Evolutionary conservation across 805 yeast species (phyloP).

Genomic region (Metschnikowia picachoensis): DNA sequence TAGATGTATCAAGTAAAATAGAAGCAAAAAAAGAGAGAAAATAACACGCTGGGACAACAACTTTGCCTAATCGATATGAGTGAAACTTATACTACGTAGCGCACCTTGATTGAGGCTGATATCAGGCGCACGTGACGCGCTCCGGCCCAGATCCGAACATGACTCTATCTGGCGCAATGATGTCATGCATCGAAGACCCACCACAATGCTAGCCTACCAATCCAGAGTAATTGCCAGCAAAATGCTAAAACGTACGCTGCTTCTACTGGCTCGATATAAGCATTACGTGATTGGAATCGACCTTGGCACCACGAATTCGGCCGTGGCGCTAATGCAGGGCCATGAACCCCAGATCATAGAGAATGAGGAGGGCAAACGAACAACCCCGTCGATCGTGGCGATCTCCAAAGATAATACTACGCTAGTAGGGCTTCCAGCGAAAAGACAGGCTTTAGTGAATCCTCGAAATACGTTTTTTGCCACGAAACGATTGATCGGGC

Average conservation of each 20-base stretch:
- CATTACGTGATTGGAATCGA: conserved; percentile 69
- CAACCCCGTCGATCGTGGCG: conserved; percentile 79
- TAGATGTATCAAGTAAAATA: too few relatives aligned
- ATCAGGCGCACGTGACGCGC: conserved; percentile 4
- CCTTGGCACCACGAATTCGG: conserved; percentile 83
- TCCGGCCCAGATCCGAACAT: background rate
- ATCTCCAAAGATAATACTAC: conserved; percentile 35
- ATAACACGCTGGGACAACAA: too few relatives aligned
- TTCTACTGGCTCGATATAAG: conserved; percentile 13
- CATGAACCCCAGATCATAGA: conserved; percentile 63
- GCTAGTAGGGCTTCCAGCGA: conserved; percentile 68
- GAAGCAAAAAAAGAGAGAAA: too few relatives aligned
- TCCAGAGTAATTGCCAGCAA: background rate
- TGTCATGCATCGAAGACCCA: background rate
- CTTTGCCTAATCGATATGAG: too few relatives aligned
- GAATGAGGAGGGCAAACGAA: conserved; percentile 73
- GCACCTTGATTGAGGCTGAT: too few relatives aligned
- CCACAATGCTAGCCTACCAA: background rate
- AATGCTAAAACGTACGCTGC: background rate
- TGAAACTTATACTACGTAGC: too few relatives aligned
- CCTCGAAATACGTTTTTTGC: conserved; percentile 78
- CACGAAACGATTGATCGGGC: conserved; percentile 76
- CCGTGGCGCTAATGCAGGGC: conserved; percentile 73
- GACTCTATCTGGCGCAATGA: background rate
- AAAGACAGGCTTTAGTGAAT: conserved; percentile 71